A percentile compares a stretch with the other conserved stretches of the same genome.
Evolutionary conservation across 2,329 filamentous ascomycete genomes (phyloP).

Genomic region (Mycocentrospora acerina): DNA sequence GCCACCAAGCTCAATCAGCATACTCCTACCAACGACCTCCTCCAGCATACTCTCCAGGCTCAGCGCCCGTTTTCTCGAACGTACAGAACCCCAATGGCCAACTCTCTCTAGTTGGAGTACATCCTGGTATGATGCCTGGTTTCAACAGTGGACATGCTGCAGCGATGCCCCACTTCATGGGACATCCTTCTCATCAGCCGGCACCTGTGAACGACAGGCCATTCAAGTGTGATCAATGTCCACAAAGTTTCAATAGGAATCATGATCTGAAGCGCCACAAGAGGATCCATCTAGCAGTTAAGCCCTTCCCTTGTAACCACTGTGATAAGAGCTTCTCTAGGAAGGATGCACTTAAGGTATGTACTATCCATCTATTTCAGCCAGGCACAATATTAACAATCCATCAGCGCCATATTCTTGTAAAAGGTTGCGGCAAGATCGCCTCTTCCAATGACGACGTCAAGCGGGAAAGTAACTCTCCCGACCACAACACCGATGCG

Average conservation of each 20-base stretch:
- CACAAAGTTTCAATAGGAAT: conserved; percentile 92
- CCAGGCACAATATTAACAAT: conserved; percentile 5
- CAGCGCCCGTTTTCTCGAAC: conserved; percentile 73
- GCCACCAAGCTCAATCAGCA: conserved; percentile 49
- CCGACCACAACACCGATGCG: conserved; percentile 29
- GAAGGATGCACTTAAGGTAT: conserved; percentile 95
- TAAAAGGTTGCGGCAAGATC: conserved; percentile 66
- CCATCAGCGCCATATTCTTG: conserved; percentile 63
- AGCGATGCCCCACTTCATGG: conserved; percentile 65
- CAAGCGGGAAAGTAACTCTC: conserved; percentile 39
- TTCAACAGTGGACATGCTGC: conserved; percentile 64
- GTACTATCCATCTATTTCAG: conserved; percentile 44
- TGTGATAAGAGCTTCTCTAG: conserved; percentile 97
- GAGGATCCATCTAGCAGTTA: conserved; percentile 89
- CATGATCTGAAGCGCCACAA: conserved; percentile 97
- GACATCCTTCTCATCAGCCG: conserved; percentile 54
- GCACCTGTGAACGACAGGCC: conserved; percentile 73
- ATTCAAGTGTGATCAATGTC: conserved; percentile 91
- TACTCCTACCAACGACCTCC: conserved; percentile 53
- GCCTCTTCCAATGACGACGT: conserved; percentile 29
- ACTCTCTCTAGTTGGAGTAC: conserved; percentile 69
- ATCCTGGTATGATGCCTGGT: conserved; percentile 56
- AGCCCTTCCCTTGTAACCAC: conserved; percentile 87
- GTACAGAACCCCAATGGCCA: conserved; percentile 71
- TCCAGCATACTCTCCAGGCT: conserved; percentile 47